Conservation (phyloP, 2,329 filamentous ascomycete genomes). For the Sporothrix phasma region DNA sequence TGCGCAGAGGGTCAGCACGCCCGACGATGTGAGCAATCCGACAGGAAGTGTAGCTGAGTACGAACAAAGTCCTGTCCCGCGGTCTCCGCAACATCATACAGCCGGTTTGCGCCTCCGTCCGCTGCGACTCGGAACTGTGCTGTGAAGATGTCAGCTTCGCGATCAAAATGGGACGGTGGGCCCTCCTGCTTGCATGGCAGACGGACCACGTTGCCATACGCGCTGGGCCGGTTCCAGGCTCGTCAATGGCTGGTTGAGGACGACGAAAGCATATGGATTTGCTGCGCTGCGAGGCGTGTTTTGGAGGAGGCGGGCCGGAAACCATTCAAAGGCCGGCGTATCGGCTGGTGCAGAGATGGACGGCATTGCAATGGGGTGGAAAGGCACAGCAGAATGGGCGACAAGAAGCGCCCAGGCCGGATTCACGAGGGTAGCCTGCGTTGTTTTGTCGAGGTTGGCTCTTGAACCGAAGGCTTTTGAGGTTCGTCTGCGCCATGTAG, state of each 20-base stretch:
- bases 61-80: constrained; percentile 29
- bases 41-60: background rate
- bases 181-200: background rate
- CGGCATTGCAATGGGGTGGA: constrained; percentile 1
- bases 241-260: constrained; percentile 43
- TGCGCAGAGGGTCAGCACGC: background rate
- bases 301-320: constrained; percentile 20
- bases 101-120: constrained; percentile 80
- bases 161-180: background rate
- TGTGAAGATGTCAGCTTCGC: background rate
- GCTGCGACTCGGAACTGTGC: constrained; percentile 53
- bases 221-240: constrained; percentile 37
- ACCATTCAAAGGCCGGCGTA: constrained; percentile 19
- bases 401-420: background rate
- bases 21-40: background rate
- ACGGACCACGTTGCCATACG: constrained; percentile 40
- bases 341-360: background rate
- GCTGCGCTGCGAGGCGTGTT: background rate
- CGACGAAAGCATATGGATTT: constrained; percentile 33
- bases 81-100: constrained; percentile 36
- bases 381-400: background rate
- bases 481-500: background rate
- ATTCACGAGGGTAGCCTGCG: too few species aligned
- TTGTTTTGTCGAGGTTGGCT: background rate
- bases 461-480: too few species aligned